Percentiles rank a stretch among this genome's conserved stretches.
Conservation (phyloP, 371 early-diverging fungal species). For the Circinella umbellata region DNA sequence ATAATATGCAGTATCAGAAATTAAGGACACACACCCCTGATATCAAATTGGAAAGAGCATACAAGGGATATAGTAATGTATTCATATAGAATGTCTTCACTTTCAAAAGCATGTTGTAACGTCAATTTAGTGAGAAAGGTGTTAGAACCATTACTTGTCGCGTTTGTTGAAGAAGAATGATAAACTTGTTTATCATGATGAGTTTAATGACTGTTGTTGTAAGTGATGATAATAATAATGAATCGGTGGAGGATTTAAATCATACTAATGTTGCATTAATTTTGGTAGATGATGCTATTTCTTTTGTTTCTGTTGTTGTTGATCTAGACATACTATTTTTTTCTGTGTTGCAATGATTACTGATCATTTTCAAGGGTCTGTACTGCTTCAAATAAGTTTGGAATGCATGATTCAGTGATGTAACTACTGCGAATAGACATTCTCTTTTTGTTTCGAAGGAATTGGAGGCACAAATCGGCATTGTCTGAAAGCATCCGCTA, state of each 20-base stretch:
- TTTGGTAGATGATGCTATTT: background rate
- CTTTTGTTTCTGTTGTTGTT: background rate
- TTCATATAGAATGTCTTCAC: background rate
- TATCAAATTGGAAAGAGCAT: too few species aligned
- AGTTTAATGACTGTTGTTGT: background rate
- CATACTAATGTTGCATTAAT: background rate
- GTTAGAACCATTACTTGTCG: conserved; percentile 1
- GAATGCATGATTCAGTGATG: background rate
- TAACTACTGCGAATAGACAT: conserved; percentile 4
- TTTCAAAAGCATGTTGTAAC: background rate
- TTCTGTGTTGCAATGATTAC: background rate
- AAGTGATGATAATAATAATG: too few species aligned
- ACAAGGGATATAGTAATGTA: too few species aligned
- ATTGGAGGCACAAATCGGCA: background rate
- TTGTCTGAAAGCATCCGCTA: background rate
- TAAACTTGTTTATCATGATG: background rate
- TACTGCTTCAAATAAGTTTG: background rate
- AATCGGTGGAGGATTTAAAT: too few species aligned
- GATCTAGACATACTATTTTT: background rate
- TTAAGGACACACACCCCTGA: too few species aligned
- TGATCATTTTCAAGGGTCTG: background rate
- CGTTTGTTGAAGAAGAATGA: background rate
- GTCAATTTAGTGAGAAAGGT: background rate
- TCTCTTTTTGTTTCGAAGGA: too few species aligned
- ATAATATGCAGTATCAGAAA: too few species aligned